Conservation (phyloP, 2,329 filamentous ascomycete species). For the Fusarium abutilonis region DNA sequence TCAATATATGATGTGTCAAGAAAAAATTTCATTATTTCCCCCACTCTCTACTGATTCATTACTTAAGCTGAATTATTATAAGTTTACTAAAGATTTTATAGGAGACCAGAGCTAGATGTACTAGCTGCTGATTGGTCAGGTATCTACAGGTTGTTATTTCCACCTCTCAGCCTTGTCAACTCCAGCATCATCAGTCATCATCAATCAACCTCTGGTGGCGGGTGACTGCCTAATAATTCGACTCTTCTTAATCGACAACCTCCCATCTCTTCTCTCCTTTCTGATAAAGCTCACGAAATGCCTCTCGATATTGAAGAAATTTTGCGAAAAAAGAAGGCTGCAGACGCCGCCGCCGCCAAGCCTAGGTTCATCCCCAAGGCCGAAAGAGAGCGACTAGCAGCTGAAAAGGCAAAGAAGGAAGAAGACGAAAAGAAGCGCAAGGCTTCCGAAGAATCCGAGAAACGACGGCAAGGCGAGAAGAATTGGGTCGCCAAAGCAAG, state of each 20-base stretch:
- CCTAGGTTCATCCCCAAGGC: conserved; percentile 88
- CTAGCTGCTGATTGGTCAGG: conserved; percentile 28
- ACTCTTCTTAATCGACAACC: neutral
- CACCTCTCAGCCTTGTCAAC: conserved; percentile 39
- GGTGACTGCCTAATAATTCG: no score
- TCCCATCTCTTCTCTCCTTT: neutral
- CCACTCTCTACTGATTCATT: no score
- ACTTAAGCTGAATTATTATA: no score
- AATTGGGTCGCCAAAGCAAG: conserved; percentile 48
- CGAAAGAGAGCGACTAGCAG: conserved; percentile 80
- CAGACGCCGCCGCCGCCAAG: conserved; percentile 84
- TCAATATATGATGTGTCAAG: no score
- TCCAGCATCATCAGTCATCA: neutral
- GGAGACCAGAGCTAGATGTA: neutral
- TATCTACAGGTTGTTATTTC: neutral
- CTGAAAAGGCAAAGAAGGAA: conserved; percentile 79
- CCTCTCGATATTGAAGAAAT: conserved; percentile 85
- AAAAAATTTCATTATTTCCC: no score
- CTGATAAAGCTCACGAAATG: conserved; percentile 40
- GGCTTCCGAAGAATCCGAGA: conserved; percentile 70
- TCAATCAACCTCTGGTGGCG: no score
- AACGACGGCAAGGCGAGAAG: conserved; percentile 71
- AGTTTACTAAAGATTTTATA: no score
- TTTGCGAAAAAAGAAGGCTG: conserved; percentile 83
- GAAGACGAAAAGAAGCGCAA: conserved; percentile 66